phyloP scores from a whole-genome alignment of 495 filamentous ascomycete species.

The Xylaria venustula region DNA sequence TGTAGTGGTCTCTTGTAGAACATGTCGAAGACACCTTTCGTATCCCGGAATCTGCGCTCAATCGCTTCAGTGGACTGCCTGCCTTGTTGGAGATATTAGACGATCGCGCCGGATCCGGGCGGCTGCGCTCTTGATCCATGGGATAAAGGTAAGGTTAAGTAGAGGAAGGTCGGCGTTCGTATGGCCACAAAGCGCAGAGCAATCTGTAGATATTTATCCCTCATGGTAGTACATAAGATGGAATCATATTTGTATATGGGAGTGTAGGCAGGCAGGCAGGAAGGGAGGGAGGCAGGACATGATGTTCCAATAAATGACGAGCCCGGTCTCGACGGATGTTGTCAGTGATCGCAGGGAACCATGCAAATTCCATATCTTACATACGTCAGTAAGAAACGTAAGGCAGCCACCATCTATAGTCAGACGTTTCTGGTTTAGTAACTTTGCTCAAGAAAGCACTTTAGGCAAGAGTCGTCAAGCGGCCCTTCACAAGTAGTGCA shows the following conservation, averaged over 20 bases:
- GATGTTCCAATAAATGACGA: background rate
- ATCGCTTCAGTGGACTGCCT: background rate
- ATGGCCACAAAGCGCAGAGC: background rate
- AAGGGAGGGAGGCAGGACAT: background rate
- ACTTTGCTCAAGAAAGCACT: too few relatives aligned
- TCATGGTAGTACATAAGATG: background rate
- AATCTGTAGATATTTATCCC: background rate
- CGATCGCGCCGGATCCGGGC: background rate
- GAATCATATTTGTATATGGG: background rate
- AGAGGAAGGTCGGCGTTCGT: background rate
- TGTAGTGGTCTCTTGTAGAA: conserved; percentile 17
- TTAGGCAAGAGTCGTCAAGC: background rate
- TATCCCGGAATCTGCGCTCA: background rate
- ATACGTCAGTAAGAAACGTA: background rate
- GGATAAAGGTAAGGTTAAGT: background rate
- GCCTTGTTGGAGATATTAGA: background rate
- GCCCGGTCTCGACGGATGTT: background rate
- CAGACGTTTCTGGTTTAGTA: background rate
- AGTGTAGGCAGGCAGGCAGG: background rate
- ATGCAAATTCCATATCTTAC: background rate
- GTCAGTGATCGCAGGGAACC: background rate
- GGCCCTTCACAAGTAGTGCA: background rate
- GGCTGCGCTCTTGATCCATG: background rate
- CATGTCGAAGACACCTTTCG: background rate
- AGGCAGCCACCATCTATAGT: background rate